Conservation (phyloP, 306 rosid species). For the Cucumis hystrix region DNA sequence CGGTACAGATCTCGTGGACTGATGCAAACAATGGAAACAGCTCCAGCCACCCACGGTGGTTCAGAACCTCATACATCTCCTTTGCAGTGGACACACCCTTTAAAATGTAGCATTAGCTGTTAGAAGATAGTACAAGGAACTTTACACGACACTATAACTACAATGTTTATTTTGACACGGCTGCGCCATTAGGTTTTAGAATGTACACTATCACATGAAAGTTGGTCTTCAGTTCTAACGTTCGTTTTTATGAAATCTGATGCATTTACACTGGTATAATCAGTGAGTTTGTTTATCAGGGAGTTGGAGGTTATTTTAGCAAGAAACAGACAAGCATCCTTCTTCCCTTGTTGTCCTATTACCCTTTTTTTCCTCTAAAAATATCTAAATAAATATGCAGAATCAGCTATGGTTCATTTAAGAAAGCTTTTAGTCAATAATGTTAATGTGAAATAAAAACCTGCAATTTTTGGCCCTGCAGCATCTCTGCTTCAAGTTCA, state of each 20-base stretch:
- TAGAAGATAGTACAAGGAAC: background rate
- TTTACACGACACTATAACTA: background rate
- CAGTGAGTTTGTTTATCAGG: background rate
- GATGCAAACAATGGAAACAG: constrained; percentile 70
- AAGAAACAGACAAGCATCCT: background rate
- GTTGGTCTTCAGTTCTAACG: background rate
- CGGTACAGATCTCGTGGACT: constrained; percentile 68
- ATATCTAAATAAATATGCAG: background rate
- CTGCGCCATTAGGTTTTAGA: background rate
- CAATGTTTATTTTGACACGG: background rate
- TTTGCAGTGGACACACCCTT: constrained; percentile 89
- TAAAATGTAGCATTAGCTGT: background rate
- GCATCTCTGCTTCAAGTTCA: constrained; percentile 75
- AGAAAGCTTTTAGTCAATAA: background rate
- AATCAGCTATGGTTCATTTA: background rate
- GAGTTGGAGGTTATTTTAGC: background rate
- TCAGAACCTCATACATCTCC: constrained; percentile 76
- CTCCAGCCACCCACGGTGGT: constrained; percentile 71
- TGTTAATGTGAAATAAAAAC: constrained; percentile 11
- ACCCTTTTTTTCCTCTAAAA: background rate
- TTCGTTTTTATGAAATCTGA: background rate
- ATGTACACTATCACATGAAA: background rate
- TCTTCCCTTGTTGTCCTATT: background rate
- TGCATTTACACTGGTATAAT: background rate
- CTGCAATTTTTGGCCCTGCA: constrained; percentile 93